A percentile compares a stretch with the other conserved stretches of the same genome.
Conservation (phyloP, 1,284 basidiomycete genomes). For the Singerocomus rubriflavus region DNA sequence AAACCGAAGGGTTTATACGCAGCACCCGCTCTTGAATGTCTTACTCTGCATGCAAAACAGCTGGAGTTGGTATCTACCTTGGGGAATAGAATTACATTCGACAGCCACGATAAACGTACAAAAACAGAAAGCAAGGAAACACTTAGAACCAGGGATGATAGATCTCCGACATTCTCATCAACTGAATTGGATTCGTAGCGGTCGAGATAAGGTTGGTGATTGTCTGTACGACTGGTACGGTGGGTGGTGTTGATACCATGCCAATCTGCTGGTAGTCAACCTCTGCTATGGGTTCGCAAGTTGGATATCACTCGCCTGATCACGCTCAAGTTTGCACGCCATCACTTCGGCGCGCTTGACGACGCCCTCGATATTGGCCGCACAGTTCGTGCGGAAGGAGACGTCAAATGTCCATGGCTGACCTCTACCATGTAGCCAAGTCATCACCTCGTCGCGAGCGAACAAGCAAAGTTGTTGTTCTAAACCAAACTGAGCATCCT, state of each 20-base stretch:
- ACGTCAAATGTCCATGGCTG: conserved; percentile 56
- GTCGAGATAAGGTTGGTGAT: conserved; percentile 81
- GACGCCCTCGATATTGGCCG: conserved; percentile 75
- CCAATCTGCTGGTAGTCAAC: conserved; percentile 30
- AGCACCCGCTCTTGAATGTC: conserved; percentile 36
- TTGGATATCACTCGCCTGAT: conserved; percentile 53
- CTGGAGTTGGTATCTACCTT: not conserved
- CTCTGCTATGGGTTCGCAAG: conserved; percentile 8
- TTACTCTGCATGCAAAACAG: not conserved
- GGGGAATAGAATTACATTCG: conserved; percentile 4
- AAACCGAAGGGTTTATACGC: conserved; percentile 67
- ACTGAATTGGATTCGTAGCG: conserved; percentile 71
- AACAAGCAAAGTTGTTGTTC: conserved; percentile 90
- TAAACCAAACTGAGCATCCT: conserved; percentile 65
- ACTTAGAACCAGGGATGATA: conserved; percentile 82
- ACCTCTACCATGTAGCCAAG: conserved; percentile 59
- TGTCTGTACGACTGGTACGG: conserved; percentile 71
- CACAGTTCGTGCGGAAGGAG: conserved; percentile 66
- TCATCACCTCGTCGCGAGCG: conserved; percentile 88
- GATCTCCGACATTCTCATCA: conserved; percentile 78
- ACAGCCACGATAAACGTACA: conserved; percentile 3
- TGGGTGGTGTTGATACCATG: conserved; percentile 38
- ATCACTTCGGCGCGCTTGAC: conserved; percentile 85
- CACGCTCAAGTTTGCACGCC: conserved; percentile 81
- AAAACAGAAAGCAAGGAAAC: not conserved